Base-by-base conservation (phyloP, 257 asterid species). In the Scutellaria baicalensis region DNA sequence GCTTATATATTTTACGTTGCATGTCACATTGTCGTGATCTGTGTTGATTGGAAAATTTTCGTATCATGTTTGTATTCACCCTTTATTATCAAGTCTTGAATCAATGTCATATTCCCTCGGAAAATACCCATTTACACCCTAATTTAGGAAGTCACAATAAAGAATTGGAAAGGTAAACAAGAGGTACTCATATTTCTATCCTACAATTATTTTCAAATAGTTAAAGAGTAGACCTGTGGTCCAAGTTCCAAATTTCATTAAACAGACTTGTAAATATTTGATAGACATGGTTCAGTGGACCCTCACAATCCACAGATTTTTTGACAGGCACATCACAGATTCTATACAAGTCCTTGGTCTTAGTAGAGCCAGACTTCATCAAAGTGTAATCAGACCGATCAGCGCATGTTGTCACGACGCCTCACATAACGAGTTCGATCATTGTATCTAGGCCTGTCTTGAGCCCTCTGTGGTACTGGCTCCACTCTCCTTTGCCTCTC, bases 401-500 rank as follows among this genome's bases (percentile, higher is more conserved):
- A 59, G 31, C 52, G 38, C 61, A 72, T 80, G 66, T 85, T 88
- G n/a, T 89, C 93, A 4, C 95, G 93, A 13, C 97, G 97, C 77
- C 96, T 83, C 42, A 81, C 90, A 54, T 89, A 81, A 11, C 98
- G 93, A n/a, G 97, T 92, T 70, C 94, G 83, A 35, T 92, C 98
- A 62, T 86, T 90, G 87, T 90, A 92, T 85, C 97, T 84, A 42
- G 98, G 98, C 60, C 98, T 85, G 75, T 90, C 97, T 76, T 85
- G 89, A 52, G 91, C 86, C 77, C 97, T 85, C 73, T 89, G 97
- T 49, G 96, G 95, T 71, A 90, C 93, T 14, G 98, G 98, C 82
- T 88, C 93, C 38, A 92, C 98, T 73, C 98, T 86, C 88, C 91
- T 88, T 62, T 92, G 97, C 69, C 98, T 84, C 88, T 90, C 98